phyloP scores from a whole-genome alignment of 805 yeast genomes.

The Komagataella populi region DNA sequence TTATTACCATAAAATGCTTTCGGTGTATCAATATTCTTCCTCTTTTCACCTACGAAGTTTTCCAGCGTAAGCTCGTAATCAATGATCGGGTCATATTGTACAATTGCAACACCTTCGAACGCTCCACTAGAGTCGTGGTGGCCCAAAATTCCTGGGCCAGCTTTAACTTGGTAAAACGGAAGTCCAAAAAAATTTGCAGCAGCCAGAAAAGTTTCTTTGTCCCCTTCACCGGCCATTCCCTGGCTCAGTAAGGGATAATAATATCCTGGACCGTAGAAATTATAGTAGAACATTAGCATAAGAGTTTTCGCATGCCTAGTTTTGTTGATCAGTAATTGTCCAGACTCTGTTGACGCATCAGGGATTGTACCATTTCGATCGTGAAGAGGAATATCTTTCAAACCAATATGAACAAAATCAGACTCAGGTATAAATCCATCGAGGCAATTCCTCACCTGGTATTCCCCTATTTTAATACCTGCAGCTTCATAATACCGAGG shows the following conservation, averaged over 20 bases:
- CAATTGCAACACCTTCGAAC: constrained; percentile 33
- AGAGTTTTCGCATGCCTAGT: constrained; percentile 38
- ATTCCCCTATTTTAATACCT: constrained; percentile 19
- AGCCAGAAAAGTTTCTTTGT: constrained; percentile 65
- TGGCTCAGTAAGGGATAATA: constrained; percentile 45
- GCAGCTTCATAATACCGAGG: constrained; percentile 49
- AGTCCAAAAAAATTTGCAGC: constrained; percentile 41
- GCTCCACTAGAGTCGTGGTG: constrained; percentile 16
- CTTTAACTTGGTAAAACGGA: constrained; percentile 41
- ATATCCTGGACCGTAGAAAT: constrained; percentile 44
- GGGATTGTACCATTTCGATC: constrained; percentile 50
- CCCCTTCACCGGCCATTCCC: constrained; percentile 67
- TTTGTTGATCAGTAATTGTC: constrained; percentile 48
- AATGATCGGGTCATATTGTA: constrained; percentile 31
- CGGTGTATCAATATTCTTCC: neutral
- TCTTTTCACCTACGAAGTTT: neutral
- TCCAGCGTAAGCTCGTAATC: constrained; percentile 11
- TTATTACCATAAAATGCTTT: constrained; percentile 9
- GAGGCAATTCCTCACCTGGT: constrained; percentile 19
- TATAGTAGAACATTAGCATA: constrained; percentile 43
- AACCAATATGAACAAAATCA: neutral
- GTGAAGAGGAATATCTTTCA: constrained; percentile 30
- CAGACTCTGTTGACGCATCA: constrained; percentile 51
- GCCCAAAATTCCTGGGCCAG: constrained; percentile 37
- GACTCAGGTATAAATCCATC: constrained; percentile 3